These are phyloP conservation scores for Cyclostephanos invisitatus DNA, from an alignment of 108 stramenopile genomes.

Conservation along the genomic window DNA sequence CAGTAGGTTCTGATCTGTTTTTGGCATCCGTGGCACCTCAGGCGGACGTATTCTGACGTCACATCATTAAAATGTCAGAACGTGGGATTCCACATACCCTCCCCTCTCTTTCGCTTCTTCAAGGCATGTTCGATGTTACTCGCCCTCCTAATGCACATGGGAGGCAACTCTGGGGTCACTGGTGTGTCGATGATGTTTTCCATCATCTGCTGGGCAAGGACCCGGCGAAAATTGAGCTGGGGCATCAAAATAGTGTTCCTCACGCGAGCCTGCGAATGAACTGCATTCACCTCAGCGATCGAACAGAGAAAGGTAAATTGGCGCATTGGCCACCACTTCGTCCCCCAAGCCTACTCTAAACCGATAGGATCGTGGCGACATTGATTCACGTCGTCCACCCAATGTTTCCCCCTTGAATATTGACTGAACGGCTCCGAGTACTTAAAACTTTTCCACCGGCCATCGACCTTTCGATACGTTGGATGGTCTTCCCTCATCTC, in stretches of 20 bases:
- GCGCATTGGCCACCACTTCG: slow-evolving; percentile 23
- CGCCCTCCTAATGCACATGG: no score
- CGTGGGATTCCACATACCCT: no score
- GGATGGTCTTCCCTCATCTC: not conserved
- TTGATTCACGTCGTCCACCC: slow-evolving; percentile 1
- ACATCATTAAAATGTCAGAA: no score
- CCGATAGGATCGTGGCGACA: slow-evolving; percentile 26
- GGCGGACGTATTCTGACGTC: no score
- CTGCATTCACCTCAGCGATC: slow-evolving; percentile 28
- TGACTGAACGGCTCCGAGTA: slow-evolving; percentile 3
- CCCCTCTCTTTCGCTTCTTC: no score
- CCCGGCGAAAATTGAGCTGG: slow-evolving; percentile 7
- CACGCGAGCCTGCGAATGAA: slow-evolving; percentile 14
- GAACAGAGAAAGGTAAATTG: slow-evolving; percentile 24
- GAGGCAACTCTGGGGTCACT: no score
- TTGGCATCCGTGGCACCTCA: no score
- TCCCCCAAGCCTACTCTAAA: slow-evolving; percentile 11
- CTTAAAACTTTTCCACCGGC: not conserved
- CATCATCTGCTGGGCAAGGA: slow-evolving; percentile 23
- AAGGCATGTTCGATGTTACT: no score
- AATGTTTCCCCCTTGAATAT: not conserved
- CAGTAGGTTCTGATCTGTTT: no score
- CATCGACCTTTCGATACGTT: not conserved
- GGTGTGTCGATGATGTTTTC: not conserved
- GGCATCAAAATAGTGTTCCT: not conserved